Evolutionary conservation across 2,329 filamentous ascomycete genomes (phyloP).

Genomic region (Fusarium chuoi): DNA sequence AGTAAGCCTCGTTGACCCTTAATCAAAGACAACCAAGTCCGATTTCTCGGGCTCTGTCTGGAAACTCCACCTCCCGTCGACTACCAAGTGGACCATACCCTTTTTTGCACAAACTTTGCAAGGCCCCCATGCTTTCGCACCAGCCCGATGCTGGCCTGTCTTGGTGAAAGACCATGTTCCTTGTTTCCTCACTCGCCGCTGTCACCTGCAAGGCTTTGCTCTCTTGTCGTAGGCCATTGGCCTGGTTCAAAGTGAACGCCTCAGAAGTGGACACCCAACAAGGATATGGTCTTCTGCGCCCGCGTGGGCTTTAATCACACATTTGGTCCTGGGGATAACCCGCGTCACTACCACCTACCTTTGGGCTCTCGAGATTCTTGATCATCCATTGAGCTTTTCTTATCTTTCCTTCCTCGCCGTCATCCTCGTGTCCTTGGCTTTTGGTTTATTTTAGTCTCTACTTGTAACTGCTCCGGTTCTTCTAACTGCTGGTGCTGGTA

Average conservation of each 20-base stretch:
- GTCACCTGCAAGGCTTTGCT: constrained; percentile 40
- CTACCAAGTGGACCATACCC: constrained; percentile 32
- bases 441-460: constrained; percentile 30
- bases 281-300: constrained; percentile 37
- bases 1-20: constrained; percentile 46
- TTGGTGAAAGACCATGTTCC: constrained; percentile 22
- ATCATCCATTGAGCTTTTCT: constrained; percentile 22
- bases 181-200: constrained; percentile 29
- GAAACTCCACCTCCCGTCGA: constrained; percentile 42
- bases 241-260: constrained; percentile 35
- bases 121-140: constrained; percentile 27
- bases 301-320: constrained; percentile 42
- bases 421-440: constrained; percentile 11
- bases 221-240: constrained; percentile 33
- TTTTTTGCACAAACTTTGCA: constrained; percentile 31
- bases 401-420: constrained; percentile 28
- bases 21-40: constrained; percentile 45
- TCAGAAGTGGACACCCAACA: constrained; percentile 42
- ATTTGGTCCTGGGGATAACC: constrained; percentile 30
- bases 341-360: constrained; percentile 33
- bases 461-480: constrained; percentile 31
- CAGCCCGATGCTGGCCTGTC: constrained; percentile 27
- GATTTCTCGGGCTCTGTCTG: constrained; percentile 38
- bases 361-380: constrained; percentile 32
- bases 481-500: constrained; percentile 37